These are phyloP conservation scores for Diaporthe sp. DNA, from an alignment of 2,329 filamentous ascomycete species.

Conservation along the genomic window DNA sequence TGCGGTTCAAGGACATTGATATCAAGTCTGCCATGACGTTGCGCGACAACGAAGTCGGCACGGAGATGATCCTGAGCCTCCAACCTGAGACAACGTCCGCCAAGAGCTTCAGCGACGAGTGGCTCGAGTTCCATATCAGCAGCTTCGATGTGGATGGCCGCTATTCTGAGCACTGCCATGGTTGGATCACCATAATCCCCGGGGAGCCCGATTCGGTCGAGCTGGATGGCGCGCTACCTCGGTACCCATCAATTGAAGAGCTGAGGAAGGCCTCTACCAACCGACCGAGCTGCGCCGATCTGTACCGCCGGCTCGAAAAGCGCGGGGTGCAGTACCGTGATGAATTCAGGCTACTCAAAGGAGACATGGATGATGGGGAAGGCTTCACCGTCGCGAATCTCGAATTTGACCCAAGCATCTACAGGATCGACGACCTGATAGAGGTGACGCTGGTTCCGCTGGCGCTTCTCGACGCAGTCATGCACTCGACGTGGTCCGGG, in stretches of 20 bases:
- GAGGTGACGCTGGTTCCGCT: not conserved
- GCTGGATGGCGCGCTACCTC: not conserved
- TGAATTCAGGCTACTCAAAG: not conserved
- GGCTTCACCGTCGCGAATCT: slow-evolving; percentile 6
- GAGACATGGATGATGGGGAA: slow-evolving; percentile 4
- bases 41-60: slow-evolving; percentile 48
- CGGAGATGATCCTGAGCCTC: slow-evolving; percentile 48
- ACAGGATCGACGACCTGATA: not conserved
- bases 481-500: slow-evolving; percentile 4
- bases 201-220: not conserved
- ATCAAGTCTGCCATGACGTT: slow-evolving; percentile 39
- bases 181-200: not conserved
- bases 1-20: not conserved
- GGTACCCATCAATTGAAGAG: not conserved
- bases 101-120: slow-evolving; percentile 15
- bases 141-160: slow-evolving; percentile 16
- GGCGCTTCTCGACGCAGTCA: slow-evolving; percentile 16
- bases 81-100: slow-evolving; percentile 42
- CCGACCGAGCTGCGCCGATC: slow-evolving; percentile 9
- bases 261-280: slow-evolving; percentile 1
- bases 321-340: slow-evolving; percentile 17
- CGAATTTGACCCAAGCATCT: not conserved
- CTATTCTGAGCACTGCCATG: slow-evolving; percentile 13
- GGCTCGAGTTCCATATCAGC: slow-evolving; percentile 34
- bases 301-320: slow-evolving; percentile 12